phyloP scores from a whole-genome alignment of 2,329 filamentous ascomycete genomes.

The Apiospora sp. region DNA sequence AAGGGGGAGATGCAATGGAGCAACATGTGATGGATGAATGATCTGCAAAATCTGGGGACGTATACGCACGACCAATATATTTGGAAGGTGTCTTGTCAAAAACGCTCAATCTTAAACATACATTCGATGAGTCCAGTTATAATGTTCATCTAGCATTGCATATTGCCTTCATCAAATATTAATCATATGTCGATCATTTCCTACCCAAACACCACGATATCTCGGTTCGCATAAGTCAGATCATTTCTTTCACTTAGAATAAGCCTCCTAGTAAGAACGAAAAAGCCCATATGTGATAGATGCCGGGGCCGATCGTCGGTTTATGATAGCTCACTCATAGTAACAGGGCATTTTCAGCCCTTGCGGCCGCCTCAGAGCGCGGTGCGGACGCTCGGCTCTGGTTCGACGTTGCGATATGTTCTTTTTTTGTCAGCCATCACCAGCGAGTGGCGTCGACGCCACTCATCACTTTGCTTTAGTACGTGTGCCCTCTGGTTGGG shows the following conservation, averaged over 20 bases:
- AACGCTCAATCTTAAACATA: background rate
- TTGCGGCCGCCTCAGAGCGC: background rate
- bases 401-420: background rate
- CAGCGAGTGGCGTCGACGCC: background rate
- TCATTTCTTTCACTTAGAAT: background rate
- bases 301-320: background rate
- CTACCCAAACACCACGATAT: background rate
- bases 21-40: background rate
- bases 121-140: background rate
- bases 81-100: background rate
- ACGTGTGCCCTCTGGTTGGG: background rate
- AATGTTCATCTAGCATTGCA: background rate
- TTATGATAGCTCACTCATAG: background rate
- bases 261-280: background rate
- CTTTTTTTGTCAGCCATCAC: background rate
- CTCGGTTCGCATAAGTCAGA: background rate
- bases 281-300: slow-evolving; percentile 1
- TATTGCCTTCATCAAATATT: background rate
- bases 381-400: background rate
- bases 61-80: background rate
- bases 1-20: background rate
- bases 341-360: background rate
- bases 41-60: background rate
- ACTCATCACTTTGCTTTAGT: slow-evolving; percentile 9
- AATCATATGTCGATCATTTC: background rate